Base-by-base conservation (phyloP, 768 basidiomycete genomes). In the Tephrocybe sp. region DNA sequence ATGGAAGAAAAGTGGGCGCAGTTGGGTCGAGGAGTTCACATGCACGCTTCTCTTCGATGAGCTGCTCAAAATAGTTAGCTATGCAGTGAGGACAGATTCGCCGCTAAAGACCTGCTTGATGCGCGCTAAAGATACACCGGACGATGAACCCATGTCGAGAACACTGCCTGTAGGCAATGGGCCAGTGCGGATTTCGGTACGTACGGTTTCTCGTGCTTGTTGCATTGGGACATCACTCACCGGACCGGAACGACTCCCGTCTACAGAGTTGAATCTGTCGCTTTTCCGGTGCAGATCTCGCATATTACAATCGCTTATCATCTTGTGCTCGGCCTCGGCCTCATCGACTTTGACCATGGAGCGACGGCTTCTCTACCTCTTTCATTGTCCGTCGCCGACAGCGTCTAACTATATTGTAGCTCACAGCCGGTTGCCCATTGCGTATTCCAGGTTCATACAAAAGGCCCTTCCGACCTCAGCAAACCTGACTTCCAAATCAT, bases 41-140 rank as follows among this genome's bases (percentile, higher is more conserved):
- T 77, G 76, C 64, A 73, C 70, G 1, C 62, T 79, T 36, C 68
- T 68, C 9, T 78, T 68, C 51, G 77, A 79, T 55, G 77, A 78
- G 25, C 42, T 58, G 15, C 54, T 70, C 56, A 76, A 75, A 57
- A 75, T 79, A 23, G 58, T 66, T 40, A 68, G 60, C 42, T 72
- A 78, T 57, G 57, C 69, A n/a, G 62, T 78, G 8, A 58, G 61
- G 39, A 78, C 78, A 6, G 68, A 69, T 17, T 74, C 73, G 7
- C 59, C 60, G 12, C 64, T 67, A 4, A 66, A 62, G 40, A 78
- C 78, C 7, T 79, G 78, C 51, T 68, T 77, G 40, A 75, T 78
- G 77, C 65, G 69, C 9, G 77, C 77, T 5, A 65, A 74, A 24
- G 75, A 76, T 44, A 30, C 54, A 14, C 7, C 20, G 20, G 56